phyloP scores from a whole-genome alignment of 1,284 basidiomycete species.

The Cryptococcus sp. region DNA sequence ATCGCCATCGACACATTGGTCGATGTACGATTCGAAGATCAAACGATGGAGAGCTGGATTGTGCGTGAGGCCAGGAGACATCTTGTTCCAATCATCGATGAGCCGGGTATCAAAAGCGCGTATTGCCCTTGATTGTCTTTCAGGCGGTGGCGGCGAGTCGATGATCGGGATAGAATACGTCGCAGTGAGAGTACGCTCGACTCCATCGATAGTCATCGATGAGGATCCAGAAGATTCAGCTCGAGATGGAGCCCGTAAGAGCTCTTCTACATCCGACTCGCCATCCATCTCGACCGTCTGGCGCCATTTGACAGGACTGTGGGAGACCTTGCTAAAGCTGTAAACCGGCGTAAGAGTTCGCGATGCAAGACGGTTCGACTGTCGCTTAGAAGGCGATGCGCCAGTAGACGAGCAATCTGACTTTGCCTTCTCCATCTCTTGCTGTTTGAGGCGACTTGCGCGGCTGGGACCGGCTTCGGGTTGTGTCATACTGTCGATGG shows the following conservation, averaged over 20 bases:
- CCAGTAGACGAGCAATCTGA: too few species aligned
- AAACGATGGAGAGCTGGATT: conserved; percentile 37
- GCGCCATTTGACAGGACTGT: conserved; percentile 6
- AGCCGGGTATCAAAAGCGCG: conserved; percentile 12
- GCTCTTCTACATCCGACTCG: conserved; percentile 8
- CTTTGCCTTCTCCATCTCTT: too few species aligned
- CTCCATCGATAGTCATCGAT: background rate
- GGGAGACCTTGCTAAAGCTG: background rate
- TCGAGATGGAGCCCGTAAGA: background rate
- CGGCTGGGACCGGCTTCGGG: too few species aligned
- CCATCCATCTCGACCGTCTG: conserved; percentile 5
- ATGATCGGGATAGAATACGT: background rate
- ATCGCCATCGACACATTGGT: conserved; percentile 56
- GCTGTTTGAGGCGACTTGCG: too few species aligned
- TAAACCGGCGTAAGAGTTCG: background rate
- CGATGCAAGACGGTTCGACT: background rate
- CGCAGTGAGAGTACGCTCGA: background rate
- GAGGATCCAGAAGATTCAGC: conserved; percentile 6
- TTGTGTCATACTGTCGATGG: too few species aligned
- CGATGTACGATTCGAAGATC: conserved; percentile 58
- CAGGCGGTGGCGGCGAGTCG: conserved; percentile 18
- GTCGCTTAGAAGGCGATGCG: background rate
- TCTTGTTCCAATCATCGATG: conserved; percentile 24
- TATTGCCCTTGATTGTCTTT: conserved; percentile 17
- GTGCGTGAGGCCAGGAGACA: conserved; percentile 6